Percentiles rank a stretch among this genome's conserved stretches.
Evolutionary conservation across 164 flowering plant genomes (phyloP).

Genomic region (Berberis thunbergii): DNA sequence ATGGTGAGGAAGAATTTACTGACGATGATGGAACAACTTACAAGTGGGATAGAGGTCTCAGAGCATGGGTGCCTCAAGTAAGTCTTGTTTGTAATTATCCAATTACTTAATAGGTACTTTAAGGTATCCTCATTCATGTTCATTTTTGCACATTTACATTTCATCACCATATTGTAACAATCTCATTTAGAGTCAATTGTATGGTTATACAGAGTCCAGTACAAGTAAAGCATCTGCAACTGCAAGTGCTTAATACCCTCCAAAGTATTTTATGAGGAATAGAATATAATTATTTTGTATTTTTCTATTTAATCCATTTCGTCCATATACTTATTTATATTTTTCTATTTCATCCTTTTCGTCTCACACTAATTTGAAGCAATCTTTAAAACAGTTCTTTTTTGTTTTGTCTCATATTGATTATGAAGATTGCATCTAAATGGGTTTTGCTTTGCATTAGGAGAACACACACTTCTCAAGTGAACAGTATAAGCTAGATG

Average conservation of each 20-base stretch:
- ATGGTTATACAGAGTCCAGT: no score
- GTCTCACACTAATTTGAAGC: neutral
- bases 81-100: conserved; percentile 8
- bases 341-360: neutral
- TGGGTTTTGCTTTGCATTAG: conserved; percentile 23
- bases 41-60: conserved; percentile 73
- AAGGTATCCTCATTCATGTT: no score
- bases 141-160: no score
- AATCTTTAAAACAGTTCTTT: neutral
- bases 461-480: conserved; percentile 21
- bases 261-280: no score
- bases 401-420: neutral
- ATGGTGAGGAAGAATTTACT: conserved; percentile 89
- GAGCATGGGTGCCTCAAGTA: conserved; percentile 99
- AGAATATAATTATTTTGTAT: no score
- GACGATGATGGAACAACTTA: conserved; percentile 97
- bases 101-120: no score
- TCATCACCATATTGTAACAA: no score
- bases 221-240: no score
- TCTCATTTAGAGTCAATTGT: no score
- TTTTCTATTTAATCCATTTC: no score
- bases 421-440: neutral
- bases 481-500: conserved; percentile 43
- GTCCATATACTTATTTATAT: neutral
- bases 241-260: no score